These are phyloP conservation scores for Zizania palustris DNA, from an alignment of 202 grass and related monocot genomes.

Conservation along the genomic window DNA sequence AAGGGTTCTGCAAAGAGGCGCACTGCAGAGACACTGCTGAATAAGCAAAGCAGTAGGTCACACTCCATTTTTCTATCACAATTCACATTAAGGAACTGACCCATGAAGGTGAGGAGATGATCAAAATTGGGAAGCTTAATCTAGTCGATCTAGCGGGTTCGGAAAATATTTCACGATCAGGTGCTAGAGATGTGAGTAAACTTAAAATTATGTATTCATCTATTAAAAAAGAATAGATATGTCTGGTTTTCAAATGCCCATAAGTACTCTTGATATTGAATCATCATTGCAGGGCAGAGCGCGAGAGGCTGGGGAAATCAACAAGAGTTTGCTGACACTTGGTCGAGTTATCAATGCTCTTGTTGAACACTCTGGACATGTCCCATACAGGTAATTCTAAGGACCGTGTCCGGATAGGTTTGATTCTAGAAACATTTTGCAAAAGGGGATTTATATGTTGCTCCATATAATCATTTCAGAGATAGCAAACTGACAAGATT, in stretches of 20 bases:
- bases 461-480: conserved; percentile 62
- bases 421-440: conserved; percentile 26
- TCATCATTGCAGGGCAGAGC: conserved; percentile 86
- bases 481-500: conserved; percentile 99
- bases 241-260: conserved; percentile 31
- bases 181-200: conserved; percentile 97
- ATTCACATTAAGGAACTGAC: conserved; percentile 99
- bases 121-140: conserved; percentile 99
- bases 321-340: conserved; percentile 98
- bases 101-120: conserved; percentile 98
- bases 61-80: conserved; percentile 98
- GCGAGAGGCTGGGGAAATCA: conserved; percentile 99
- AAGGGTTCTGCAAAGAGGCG: conserved; percentile 97
- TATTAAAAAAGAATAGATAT: background rate
- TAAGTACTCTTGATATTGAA: conserved; percentile 45
- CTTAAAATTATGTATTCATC: conserved; percentile 13
- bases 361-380: conserved; percentile 96
- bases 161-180: conserved; percentile 98
- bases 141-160: conserved; percentile 99
- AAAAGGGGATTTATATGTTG: conserved; percentile 27
- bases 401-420: background rate
- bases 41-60: conserved; percentile 98
- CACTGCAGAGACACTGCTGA: conserved; percentile 95
- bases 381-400: conserved; percentile 83
- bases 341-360: conserved; percentile 99